Evolutionary conservation across 495 filamentous ascomycete species (phyloP), one percentile per base, ranked within the genome.

Genomic region (Aspergillus egyptiacus): DNA sequence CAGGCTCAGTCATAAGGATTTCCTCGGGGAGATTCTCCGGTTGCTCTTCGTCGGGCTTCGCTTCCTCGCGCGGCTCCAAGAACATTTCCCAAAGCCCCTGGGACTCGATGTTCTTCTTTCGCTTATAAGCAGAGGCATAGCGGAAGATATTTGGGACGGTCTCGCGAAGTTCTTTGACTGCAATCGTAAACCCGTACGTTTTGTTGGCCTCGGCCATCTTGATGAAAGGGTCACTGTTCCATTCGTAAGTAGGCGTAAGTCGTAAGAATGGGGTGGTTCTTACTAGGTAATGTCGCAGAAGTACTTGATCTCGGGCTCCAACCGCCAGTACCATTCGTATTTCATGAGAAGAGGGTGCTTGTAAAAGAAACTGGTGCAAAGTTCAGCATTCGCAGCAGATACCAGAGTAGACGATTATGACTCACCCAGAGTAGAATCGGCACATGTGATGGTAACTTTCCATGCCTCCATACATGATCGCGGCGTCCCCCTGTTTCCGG

Each of bases 261-360:
- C 9, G 35, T 13, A 25, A 38, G 48, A 19, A 18, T 8, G 6
- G n/a, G 31, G 18, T 28, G 52, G 22, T 61, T 8, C 85, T 59
- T 85, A 96, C 91, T 99, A 99, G 51, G 93, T 99, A 54, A 99
- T 96, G 59, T 99, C 93, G 66, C 93, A 99, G 75, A 97, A 99
- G 75, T 97, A 99, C 74, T 91, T 96, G 83, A 99, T 97, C 68
- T 99, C 93, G 62, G 93, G 93, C 81, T 99, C 93, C 68, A 99
- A 70, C 37, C 93, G 89, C 93, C 93, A 99, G 73, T 99, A 99
- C 93, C 93, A 99, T 64, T 96, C 88, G 71, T 97, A 99, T 69
- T 99, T 95, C 59, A 84, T 75, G 30, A 99, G 79, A 18, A 97
- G 81, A 53, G 91, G 86, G 59, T 99, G 93, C 71, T 96, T 95